Conservation (phyloP, 2,329 filamentous ascomycete species). For the Aureobasidium leucospermi region DNA sequence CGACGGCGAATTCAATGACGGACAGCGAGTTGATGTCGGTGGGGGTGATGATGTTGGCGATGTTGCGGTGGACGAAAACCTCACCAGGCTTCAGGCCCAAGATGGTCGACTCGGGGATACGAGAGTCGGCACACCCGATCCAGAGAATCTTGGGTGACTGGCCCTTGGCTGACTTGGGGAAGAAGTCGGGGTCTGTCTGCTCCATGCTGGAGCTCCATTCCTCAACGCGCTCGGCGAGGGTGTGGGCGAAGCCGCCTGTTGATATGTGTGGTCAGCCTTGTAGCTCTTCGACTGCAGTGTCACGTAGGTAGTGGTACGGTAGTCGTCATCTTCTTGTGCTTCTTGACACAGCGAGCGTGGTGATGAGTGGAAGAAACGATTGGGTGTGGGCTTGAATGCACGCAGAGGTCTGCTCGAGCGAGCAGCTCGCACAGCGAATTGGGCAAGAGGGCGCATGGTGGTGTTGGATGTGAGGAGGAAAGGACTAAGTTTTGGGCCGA, state of each 20-base stretch:
- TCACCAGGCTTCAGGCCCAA: conserved; percentile 73
- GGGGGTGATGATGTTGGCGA: conserved; percentile 72
- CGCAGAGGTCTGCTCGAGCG: conserved; percentile 7
- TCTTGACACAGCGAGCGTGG: conserved; percentile 2
- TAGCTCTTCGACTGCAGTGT: not conserved
- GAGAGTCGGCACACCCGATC: conserved; percentile 82
- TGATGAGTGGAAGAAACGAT: conserved; percentile 4
- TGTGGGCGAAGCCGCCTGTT: conserved; percentile 52
- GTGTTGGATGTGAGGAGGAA: conserved; percentile 6
- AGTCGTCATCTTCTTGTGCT: not conserved
- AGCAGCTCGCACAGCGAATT: not conserved
- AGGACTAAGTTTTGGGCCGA: not conserved
- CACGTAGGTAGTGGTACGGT: not conserved
- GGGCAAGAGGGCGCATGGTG: conserved; percentile 7
- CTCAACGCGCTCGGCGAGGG: conserved; percentile 57
- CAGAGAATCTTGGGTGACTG: conserved; percentile 65
- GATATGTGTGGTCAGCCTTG: not conserved
- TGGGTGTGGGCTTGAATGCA: not conserved
- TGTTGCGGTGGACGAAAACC: conserved; percentile 85
- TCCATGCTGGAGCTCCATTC: conserved; percentile 61
- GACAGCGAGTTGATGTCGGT: conserved; percentile 68
- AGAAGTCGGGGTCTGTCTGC: conserved; percentile 62
- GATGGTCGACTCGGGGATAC: conserved; percentile 76
- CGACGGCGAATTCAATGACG: conserved; percentile 74
- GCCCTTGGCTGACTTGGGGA: conserved; percentile 58